Evolutionary conservation across 768 basidiomycete species (phyloP), one percentile per base, ranked within the genome.

Genomic region (Suillus subalutaceus): DNA sequence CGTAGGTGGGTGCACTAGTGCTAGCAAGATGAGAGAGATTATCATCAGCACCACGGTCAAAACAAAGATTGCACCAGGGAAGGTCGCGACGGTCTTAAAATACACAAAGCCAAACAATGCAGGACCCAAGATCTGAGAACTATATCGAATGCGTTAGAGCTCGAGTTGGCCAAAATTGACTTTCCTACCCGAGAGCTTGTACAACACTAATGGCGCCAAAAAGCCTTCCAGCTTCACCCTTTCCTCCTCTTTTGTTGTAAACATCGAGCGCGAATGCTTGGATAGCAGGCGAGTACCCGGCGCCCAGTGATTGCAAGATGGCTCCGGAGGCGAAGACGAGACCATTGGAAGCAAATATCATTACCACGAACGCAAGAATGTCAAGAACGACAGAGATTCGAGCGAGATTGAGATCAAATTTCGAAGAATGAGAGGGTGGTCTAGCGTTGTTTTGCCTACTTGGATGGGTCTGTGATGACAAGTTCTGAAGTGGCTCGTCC

Each of bases 181-280:
- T 59, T 81, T 56, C 69, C 30, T 43, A 90, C 87, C 88, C 82
- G 12, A 94, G 72, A 6, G 90, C 87, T 67, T 91, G 86, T 4
- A 94, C 69, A 37, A 96, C 91, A 64, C 89, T 88, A 65, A 96
- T 69, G 4, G 88, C 93, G 15, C 93, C 95, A 72, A 95, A 96
- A 20, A 97, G 80, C 70, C 81, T 83, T 3, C 94, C 95, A 15
- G 83, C 80, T 71, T 94, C 91, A 16, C 81, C 81, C 50, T 65
- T 60, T 3, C 88, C 85, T 2, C 84, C 85, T 23, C 80, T 79
- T n/a, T 77, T 77, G 37, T 78, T 78, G 67, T 89, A 92, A 55
- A 92, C 72, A 30, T 90, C 85, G 52, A 96, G 78, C 4, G 93
- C 88, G 43, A 94, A 83, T 26, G 90, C 90, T 64, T 92, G 89